Conservation (phyloP, 495 filamentous ascomycete species). For the Hypoxylon lenormandii region DNA sequence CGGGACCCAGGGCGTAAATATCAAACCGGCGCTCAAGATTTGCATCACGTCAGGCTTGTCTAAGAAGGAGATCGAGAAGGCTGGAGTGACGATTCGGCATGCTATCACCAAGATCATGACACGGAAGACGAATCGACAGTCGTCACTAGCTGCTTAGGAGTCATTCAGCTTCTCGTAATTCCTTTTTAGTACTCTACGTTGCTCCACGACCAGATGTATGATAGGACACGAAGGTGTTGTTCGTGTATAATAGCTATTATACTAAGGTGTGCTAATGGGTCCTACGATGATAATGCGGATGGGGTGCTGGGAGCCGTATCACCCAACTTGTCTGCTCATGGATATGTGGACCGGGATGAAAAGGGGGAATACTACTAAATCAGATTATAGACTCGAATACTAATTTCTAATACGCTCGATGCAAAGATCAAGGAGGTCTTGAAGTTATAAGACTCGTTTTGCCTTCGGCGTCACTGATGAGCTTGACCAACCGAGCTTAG, state of each 20-base stretch:
- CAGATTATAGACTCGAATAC: slow-evolving; percentile 44
- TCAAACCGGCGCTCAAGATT: slow-evolving; percentile 85
- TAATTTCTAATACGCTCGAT: slow-evolving; percentile 49
- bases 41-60: slow-evolving; percentile 87
- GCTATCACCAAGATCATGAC: slow-evolving; percentile 89
- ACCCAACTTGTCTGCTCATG: slow-evolving; percentile 6
- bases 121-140: slow-evolving; percentile 59
- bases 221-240: slow-evolving; percentile 17
- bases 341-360: slow-evolving; percentile 24
- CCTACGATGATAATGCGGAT: slow-evolving; percentile 18
- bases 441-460: background rate
- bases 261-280: slow-evolving; percentile 14
- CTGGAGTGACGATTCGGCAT: slow-evolving; percentile 86
- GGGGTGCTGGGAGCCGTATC: slow-evolving; percentile 2
- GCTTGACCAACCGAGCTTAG: background rate
- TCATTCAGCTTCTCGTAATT: slow-evolving; percentile 37
- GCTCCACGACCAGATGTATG: slow-evolving; percentile 15
- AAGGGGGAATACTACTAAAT: slow-evolving; percentile 23
- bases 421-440: background rate
- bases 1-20: slow-evolving; percentile 69
- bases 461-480: background rate
- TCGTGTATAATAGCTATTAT: slow-evolving; percentile 24
- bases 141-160: slow-evolving; percentile 44
- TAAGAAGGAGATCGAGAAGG: slow-evolving; percentile 94
- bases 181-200: slow-evolving; percentile 2